A percentile compares a stretch with the other conserved stretches of the same genome.
These are phyloP conservation scores for Cordia subcordata DNA, from an alignment of 257 asterid species.

Conservation along the genomic window DNA sequence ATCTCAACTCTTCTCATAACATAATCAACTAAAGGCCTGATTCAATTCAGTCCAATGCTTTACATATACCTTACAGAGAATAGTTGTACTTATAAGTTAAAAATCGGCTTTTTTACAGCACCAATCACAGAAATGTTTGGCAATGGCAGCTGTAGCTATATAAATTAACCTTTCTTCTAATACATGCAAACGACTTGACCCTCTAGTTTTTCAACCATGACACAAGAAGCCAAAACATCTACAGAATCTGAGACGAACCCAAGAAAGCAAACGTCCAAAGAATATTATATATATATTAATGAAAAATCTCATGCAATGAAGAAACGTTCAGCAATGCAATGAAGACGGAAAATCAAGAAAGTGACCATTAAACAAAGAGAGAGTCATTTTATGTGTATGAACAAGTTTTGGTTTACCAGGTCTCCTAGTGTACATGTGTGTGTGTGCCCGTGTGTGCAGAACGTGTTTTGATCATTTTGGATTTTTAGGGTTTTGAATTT, in stretches of 20 bases:
- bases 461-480: neutral
- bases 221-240: too few relatives aligned
- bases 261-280: neutral
- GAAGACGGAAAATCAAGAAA: neutral
- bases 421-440: neutral
- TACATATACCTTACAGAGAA: neutral
- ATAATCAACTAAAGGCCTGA: neutral
- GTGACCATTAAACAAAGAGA: slow-evolving; percentile 9
- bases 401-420: slow-evolving; percentile 9
- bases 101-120: too few relatives aligned
- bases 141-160: too few relatives aligned
- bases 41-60: too few relatives aligned
- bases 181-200: too few relatives aligned
- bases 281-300: neutral
- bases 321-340: neutral
- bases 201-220: too few relatives aligned
- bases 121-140: neutral
- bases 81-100: neutral
- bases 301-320: neutral
- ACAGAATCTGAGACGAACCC: neutral
- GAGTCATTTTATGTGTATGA: slow-evolving; percentile 1
- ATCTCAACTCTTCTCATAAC: neutral
- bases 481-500: neutral
- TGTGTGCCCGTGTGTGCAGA: neutral
- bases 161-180: too few relatives aligned